Conservation (phyloP, 1,284 basidiomycete genomes). For the Amylostereum chailletii region DNA sequence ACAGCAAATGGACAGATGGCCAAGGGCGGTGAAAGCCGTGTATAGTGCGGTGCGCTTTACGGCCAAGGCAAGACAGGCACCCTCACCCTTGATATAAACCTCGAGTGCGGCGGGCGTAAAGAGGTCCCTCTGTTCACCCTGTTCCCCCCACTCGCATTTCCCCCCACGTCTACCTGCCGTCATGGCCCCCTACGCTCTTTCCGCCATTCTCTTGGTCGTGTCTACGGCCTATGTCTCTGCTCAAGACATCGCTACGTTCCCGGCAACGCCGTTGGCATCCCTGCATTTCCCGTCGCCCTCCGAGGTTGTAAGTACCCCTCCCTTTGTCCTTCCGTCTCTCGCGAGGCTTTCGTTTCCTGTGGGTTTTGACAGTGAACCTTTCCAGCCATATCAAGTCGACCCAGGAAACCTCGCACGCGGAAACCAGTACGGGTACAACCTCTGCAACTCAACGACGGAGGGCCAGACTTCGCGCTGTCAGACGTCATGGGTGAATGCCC, state of each 20-base stretch:
- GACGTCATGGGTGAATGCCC: slow-evolving; percentile 44
- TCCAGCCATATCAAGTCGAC: slow-evolving; percentile 50
- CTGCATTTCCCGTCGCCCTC: slow-evolving; percentile 43
- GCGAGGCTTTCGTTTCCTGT: not conserved
- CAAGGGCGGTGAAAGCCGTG: too few relatives aligned
- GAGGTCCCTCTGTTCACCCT: too few relatives aligned
- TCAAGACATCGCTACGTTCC: slow-evolving; percentile 28
- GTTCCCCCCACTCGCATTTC: too few relatives aligned
- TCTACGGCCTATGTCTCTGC: slow-evolving; percentile 23
- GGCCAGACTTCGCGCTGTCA: slow-evolving; percentile 54
- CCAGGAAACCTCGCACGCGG: slow-evolving; percentile 43
- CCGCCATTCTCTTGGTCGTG: slow-evolving; percentile 28
- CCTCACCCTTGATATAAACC: too few relatives aligned
- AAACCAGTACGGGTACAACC: slow-evolving; percentile 54
- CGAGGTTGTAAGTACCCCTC: slow-evolving; percentile 31
- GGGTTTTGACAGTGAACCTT: not conserved
- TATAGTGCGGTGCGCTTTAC: too few relatives aligned
- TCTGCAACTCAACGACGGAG: slow-evolving; percentile 64
- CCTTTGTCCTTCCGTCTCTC: not conserved
- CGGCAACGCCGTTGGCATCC: slow-evolving; percentile 40
- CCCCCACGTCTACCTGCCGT: slow-evolving; percentile 10
- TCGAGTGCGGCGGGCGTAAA: too few relatives aligned
- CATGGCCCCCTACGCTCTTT: slow-evolving; percentile 39
- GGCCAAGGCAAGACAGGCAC: too few relatives aligned
- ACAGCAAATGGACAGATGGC: too few relatives aligned